phyloP scores from a whole-genome alignment of 2,329 filamentous ascomycete genomes.

The Gaeumannomyces sp. region DNA sequence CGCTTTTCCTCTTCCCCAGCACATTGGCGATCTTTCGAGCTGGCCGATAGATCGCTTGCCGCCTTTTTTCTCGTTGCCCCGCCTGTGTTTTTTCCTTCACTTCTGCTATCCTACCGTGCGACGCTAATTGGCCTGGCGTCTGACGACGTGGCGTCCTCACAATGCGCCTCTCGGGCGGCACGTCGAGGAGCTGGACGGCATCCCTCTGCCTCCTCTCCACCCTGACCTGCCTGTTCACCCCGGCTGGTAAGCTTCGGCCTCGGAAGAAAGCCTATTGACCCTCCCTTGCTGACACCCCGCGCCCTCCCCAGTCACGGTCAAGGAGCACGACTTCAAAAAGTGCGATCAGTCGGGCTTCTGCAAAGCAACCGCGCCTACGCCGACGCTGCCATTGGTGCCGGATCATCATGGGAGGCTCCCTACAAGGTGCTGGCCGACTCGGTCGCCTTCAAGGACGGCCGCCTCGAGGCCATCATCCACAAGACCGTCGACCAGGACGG shows the following conservation, averaged over 20 bases:
- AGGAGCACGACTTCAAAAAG: slow-evolving; percentile 96
- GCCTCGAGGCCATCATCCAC: slow-evolving; percentile 72
- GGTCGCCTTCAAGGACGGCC: slow-evolving; percentile 69
- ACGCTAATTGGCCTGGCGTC: not conserved
- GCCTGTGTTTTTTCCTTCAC: not conserved
- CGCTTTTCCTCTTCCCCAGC: not conserved
- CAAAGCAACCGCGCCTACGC: slow-evolving; percentile 86
- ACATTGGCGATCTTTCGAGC: not conserved
- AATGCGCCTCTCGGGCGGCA: slow-evolving; percentile 45
- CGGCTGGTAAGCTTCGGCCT: slow-evolving; percentile 48
- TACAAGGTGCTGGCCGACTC: slow-evolving; percentile 71
- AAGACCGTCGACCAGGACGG: slow-evolving; percentile 65
- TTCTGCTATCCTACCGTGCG: not conserved
- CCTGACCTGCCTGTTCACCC: slow-evolving; percentile 54
- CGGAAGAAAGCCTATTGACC: no score
- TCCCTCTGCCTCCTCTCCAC: slow-evolving; percentile 53
- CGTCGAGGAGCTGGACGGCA: slow-evolving; percentile 59
- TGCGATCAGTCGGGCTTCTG: slow-evolving; percentile 96
- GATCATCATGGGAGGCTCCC: slow-evolving; percentile 68
- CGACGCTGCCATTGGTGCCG: slow-evolving; percentile 62
- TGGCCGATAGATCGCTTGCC: not conserved
- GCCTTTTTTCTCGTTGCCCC: not conserved
- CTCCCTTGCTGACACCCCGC: not conserved
- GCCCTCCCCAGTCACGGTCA: slow-evolving; percentile 63
- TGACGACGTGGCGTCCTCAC: slow-evolving; percentile 11